These are phyloP conservation scores for Phyllosticta citriasiana DNA, from an alignment of 2,329 filamentous ascomycete genomes.

Conservation along the genomic window DNA sequence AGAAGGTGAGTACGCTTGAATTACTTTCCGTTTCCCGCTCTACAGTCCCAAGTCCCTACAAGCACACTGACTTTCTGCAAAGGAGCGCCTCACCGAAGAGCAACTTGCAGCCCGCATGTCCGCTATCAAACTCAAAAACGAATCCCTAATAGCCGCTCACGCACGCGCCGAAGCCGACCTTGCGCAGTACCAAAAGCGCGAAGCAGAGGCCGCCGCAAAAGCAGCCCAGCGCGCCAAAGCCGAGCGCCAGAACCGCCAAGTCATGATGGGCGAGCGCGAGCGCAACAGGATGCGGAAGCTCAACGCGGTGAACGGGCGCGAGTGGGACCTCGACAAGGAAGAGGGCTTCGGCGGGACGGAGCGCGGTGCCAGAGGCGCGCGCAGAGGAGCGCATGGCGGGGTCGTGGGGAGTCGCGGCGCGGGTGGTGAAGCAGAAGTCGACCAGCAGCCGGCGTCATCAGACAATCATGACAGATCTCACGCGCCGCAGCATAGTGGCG, in stretches of 20 bases:
- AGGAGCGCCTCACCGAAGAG: slow-evolving; percentile 55
- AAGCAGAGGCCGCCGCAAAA: slow-evolving; percentile 47
- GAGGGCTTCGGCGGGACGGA: slow-evolving; percentile 40
- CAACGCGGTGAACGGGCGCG: slow-evolving; percentile 46
- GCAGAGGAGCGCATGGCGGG: slow-evolving; percentile 43
- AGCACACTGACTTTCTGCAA: slow-evolving; percentile 11
- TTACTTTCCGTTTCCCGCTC: slow-evolving; percentile 9
- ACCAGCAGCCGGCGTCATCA: slow-evolving; percentile 2
- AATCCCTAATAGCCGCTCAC: slow-evolving; percentile 49
- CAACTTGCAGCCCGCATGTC: slow-evolving; percentile 53
- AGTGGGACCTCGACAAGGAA: slow-evolving; percentile 56
- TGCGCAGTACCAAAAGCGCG: slow-evolving; percentile 53
- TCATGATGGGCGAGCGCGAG: slow-evolving; percentile 54
- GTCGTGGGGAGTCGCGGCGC: slow-evolving; percentile 17
- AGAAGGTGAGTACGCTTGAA: slow-evolving; percentile 27
- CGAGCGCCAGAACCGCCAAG: slow-evolving; percentile 43
- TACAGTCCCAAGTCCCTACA: neutral
- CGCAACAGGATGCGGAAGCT: slow-evolving; percentile 50
- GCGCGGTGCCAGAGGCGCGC: slow-evolving; percentile 30
- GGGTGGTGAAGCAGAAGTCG: neutral
- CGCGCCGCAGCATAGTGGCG: slow-evolving; percentile 19
- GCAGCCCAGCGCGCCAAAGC: slow-evolving; percentile 30
- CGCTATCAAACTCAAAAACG: slow-evolving; percentile 52
- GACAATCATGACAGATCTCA: slow-evolving; percentile 8
- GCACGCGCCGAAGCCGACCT: slow-evolving; percentile 58